Percentiles rank a stretch among this genome's conserved stretches.
Conservation (phyloP, 75 land plant species). For the Ceratopteris richardii region DNA sequence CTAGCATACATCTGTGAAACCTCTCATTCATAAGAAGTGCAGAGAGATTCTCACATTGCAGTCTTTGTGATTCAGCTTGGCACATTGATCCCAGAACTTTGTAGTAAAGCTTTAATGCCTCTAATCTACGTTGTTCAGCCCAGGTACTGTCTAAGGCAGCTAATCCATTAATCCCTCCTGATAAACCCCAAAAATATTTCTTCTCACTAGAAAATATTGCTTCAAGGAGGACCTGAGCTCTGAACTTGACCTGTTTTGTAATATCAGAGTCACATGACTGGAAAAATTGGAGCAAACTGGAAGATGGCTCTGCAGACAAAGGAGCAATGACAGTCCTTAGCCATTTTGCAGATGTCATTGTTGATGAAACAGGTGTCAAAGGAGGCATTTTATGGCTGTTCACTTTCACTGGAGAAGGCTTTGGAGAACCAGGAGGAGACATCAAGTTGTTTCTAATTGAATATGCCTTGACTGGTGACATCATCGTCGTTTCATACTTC, state of each 20-base stretch:
- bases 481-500: conserved; percentile 41
- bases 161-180: conserved; percentile 32
- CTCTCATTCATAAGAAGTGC: conserved; percentile 81
- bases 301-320: conserved; percentile 66
- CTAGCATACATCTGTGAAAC: conserved; percentile 96
- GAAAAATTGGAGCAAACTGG: conserved; percentile 51
- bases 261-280: conserved; percentile 71
- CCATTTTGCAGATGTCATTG: conserved; percentile 98
- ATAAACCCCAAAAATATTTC: conserved; percentile 14
- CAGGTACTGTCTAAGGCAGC: conserved; percentile 65
- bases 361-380: conserved; percentile 80
- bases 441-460: conserved; percentile 49
- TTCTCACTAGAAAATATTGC: conserved; percentile 75
- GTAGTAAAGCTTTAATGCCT: conserved; percentile 80
- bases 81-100: conserved; percentile 86
- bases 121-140: conserved; percentile 85
- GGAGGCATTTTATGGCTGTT: conserved; percentile 43
- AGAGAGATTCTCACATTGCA: conserved; percentile 61
- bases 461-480: conserved; percentile 46
- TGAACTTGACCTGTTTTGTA: conserved; percentile 46
- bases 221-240: conserved; percentile 73
- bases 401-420: conserved; percentile 37
- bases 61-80: conserved; percentile 57
- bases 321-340: conserved; percentile 72
- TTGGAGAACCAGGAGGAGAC: conserved; percentile 57